These are phyloP conservation scores for Solanum bukasovii DNA, from an alignment of 257 asterid genomes.

Conservation along the genomic window DNA sequence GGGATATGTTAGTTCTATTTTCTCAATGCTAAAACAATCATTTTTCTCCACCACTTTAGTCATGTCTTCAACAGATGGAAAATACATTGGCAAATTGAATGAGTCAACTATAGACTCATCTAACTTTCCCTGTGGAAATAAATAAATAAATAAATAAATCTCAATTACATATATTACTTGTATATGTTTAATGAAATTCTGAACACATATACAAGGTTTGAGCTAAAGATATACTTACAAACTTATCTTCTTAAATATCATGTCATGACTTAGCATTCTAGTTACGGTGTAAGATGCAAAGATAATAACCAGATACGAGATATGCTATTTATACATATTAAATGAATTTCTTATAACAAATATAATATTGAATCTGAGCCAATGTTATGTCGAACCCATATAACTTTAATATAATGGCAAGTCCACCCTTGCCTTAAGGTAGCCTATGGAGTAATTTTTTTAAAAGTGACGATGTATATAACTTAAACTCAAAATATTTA, in stretches of 20 bases:
- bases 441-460: background rate
- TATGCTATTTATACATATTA: no score
- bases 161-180: background rate
- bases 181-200: background rate
- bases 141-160: background rate
- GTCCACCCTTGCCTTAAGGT: background rate
- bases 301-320: accelerated
- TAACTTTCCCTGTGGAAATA: slow-evolving; percentile 17
- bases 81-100: slow-evolving; percentile 39
- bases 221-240: accelerated
- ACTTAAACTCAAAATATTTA: background rate
- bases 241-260: background rate
- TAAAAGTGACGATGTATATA: background rate
- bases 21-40: slow-evolving; percentile 23
- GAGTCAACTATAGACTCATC: slow-evolving; percentile 26
- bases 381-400: background rate
- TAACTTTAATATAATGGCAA: background rate
- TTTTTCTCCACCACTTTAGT: slow-evolving; percentile 14
- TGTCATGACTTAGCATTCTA: background rate
- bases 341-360: no score
- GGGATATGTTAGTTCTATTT: slow-evolving; percentile 14
- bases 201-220: background rate
- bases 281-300: background rate
- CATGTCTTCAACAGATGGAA: slow-evolving; percentile 26
- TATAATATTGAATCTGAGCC: background rate